These are phyloP conservation scores for Ustilago crameri DNA, from an alignment of 1,284 basidiomycete genomes.

Conservation along the genomic window DNA sequence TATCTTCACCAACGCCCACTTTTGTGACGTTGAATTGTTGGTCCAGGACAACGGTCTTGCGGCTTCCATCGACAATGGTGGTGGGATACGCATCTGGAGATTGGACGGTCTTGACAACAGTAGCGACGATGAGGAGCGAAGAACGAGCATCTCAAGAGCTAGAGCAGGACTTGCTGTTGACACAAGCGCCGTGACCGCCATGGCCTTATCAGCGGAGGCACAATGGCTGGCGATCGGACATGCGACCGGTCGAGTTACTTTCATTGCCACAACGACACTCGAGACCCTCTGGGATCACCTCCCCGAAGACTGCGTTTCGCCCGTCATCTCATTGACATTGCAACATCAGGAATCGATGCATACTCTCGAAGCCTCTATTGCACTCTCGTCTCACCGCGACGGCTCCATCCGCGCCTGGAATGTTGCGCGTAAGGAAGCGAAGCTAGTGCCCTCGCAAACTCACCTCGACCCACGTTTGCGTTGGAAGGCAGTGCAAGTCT, in stretches of 20 bases:
- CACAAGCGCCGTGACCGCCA: constrained; percentile 25
- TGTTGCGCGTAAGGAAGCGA: constrained; percentile 16
- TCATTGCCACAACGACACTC: constrained; percentile 63
- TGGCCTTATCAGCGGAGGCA: constrained; percentile 44
- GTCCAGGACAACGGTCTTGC: constrained; percentile 77
- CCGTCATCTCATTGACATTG: constrained; percentile 26
- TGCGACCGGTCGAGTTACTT: constrained; percentile 75
- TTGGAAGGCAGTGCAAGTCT: constrained; percentile 21
- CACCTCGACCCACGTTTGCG: constrained; percentile 34
- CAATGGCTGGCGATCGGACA: constrained; percentile 75
- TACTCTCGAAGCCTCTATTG: constrained; percentile 23
- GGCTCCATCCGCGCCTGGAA: constrained; percentile 40
- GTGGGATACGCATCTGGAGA: constrained; percentile 45
- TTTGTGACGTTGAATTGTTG: constrained; percentile 84
- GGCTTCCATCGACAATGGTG: constrained; percentile 80
- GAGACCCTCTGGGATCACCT: constrained; percentile 27
- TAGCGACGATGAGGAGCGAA: constrained; percentile 6
- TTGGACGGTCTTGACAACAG: background rate
- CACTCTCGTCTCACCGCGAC: constrained; percentile 44
- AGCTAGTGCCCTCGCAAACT: constrained; percentile 11
- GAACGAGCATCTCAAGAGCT: constrained; percentile 12
- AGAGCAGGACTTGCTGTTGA: constrained; percentile 7
- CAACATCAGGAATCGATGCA: constrained; percentile 36
- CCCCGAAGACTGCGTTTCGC: constrained; percentile 3
- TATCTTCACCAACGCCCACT: constrained; percentile 79